Conservation (phyloP, 495 filamentous ascomycete species). For the Aspergillus indologenus region DNA sequence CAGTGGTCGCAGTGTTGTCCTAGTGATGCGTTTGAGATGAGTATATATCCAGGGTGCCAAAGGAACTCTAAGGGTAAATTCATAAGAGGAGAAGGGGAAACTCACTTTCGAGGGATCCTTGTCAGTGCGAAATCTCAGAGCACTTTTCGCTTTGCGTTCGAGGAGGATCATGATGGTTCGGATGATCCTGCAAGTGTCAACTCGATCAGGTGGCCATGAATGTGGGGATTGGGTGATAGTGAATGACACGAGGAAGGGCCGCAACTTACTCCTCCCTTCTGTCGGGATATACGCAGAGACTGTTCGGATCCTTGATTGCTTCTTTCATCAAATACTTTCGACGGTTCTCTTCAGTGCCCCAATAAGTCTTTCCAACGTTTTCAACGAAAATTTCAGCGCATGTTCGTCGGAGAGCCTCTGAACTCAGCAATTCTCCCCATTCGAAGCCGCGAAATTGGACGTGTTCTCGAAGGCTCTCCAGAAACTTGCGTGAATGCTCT, state of each 20-base stretch:
- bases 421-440: conserved; percentile 1
- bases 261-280: conserved; percentile 13
- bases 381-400: conserved; percentile 13
- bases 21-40: not conserved
- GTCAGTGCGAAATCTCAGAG: not conserved
- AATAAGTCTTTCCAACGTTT: conserved; percentile 6
- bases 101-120: not conserved
- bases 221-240: not conserved
- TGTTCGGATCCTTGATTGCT: not conserved
- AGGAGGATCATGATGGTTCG: conserved; percentile 9
- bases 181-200: conserved; percentile 7
- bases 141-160: conserved; percentile 9
- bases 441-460: not conserved
- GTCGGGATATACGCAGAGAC: conserved; percentile 11
- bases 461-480: not conserved
- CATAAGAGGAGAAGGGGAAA: not conserved
- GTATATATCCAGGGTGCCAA: too few relatives aligned
- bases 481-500: conserved; percentile 14
- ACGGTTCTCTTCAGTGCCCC: conserved; percentile 10
- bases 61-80: too few relatives aligned
- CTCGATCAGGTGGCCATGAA: not conserved
- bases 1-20: not conserved
- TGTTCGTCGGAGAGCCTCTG: not conserved
- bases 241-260: not conserved
- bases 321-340: conserved; percentile 11